Percentiles rank a stretch among this genome's conserved stretches.
Evolutionary conservation across 1,139 yeast species (phyloP).

Genomic region (Taphrina deformans): DNA sequence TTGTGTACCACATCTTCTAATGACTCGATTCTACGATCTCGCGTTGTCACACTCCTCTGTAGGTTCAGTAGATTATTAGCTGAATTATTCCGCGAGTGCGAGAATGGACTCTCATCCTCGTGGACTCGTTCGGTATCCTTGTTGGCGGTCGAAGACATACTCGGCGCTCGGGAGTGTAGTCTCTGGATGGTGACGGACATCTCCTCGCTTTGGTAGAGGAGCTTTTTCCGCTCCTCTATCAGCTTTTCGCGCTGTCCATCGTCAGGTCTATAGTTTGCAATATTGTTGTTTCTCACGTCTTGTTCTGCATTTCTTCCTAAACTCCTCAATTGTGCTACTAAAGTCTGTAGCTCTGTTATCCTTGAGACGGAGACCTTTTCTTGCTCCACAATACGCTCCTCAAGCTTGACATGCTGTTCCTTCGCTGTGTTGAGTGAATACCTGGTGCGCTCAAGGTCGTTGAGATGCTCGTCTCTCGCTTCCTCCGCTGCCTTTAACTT

Average conservation of each 20-base stretch:
- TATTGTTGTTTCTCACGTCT: background rate
- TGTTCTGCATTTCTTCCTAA: background rate
- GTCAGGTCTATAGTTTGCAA: background rate
- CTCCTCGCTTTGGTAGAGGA: background rate
- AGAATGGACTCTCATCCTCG: background rate
- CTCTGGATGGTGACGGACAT: conserved; percentile 13
- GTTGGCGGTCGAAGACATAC: background rate
- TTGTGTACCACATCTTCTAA: background rate
- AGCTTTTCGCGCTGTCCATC: background rate
- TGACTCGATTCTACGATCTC: conserved; percentile 12
- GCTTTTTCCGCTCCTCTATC: background rate
- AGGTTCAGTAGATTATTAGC: conserved; percentile 8
- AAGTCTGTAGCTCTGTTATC: background rate
- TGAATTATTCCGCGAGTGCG: conserved; percentile 1
- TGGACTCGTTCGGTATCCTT: background rate
- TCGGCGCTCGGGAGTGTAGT: background rate
- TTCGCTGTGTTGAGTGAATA: background rate
- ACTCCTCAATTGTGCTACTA: background rate
- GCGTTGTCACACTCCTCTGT: conserved; percentile 13
- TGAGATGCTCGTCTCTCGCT: background rate
- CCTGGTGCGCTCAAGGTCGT: background rate
- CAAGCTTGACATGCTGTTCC: background rate
- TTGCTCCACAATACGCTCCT: background rate
- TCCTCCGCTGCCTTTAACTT: background rate
- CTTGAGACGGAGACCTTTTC: background rate